phyloP scores from a whole-genome alignment of 179 eudicot genomes.

The Beta corolliflora region DNA sequence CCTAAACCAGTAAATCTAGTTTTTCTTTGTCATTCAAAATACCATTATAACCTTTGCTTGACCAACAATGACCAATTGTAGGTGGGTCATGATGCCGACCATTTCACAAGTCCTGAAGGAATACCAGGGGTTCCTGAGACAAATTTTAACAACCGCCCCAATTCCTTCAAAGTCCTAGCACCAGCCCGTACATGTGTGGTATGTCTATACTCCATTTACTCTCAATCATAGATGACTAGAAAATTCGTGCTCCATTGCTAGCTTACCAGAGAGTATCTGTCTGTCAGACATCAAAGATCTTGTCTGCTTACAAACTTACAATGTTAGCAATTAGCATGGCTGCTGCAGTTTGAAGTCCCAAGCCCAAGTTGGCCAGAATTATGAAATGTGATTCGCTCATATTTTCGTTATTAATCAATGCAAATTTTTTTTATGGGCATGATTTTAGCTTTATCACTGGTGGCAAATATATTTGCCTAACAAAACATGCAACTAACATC shows the following conservation, averaged over 20 bases:
- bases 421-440: not conserved
- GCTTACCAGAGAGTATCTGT: not conserved
- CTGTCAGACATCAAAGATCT: not conserved
- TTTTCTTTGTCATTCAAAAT: not conserved
- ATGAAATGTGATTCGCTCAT: not conserved
- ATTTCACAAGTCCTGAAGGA: constrained; percentile 96
- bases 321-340: not conserved
- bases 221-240: not conserved
- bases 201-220: constrained; percentile 27
- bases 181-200: constrained; percentile 97
- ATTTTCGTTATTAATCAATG: not conserved
- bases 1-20: not conserved
- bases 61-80: constrained; percentile 17
- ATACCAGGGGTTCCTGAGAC: constrained; percentile 95
- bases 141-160: constrained; percentile 95
- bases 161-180: constrained; percentile 87
- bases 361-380: not conserved
- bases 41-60: not conserved
- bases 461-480: not conserved
- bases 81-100: constrained; percentile 93
- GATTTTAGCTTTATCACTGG: not conserved
- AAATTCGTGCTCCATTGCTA: not conserved
- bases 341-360: not conserved
- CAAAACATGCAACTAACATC: too few species aligned
- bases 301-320: not conserved